These are phyloP conservation scores for Harrya chromipes DNA, from an alignment of 768 basidiomycete genomes.

Conservation along the genomic window DNA sequence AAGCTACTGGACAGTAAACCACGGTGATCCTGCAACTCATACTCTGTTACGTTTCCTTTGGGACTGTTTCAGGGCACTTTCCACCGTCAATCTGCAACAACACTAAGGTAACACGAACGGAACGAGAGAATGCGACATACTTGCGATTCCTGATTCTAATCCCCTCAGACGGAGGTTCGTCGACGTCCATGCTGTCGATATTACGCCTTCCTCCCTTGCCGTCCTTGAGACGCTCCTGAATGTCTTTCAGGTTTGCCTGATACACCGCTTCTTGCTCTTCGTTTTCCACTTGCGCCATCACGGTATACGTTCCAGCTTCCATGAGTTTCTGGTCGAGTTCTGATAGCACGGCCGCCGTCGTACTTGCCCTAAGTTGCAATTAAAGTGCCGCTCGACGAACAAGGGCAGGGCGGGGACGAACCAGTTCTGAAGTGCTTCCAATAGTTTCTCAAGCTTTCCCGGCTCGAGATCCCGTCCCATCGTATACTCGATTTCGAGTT, in stretches of 20 bases:
- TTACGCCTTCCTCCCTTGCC: slow-evolving; percentile 38
- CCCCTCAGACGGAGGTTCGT: slow-evolving; percentile 47
- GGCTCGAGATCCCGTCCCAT: slow-evolving; percentile 91
- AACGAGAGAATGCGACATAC: slow-evolving; percentile 37
- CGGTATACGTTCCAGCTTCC: slow-evolving; percentile 46
- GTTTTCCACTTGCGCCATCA: slow-evolving; percentile 38
- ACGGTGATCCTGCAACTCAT: slow-evolving; percentile 19
- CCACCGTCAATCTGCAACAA: slow-evolving; percentile 31
- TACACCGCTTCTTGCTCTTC: slow-evolving; percentile 55
- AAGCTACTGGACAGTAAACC: background rate
- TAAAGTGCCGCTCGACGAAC: background rate
- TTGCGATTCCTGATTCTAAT: slow-evolving; percentile 57
- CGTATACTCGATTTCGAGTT: slow-evolving; percentile 89
- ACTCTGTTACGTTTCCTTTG: slow-evolving; percentile 59
- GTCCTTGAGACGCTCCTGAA: slow-evolving; percentile 63
- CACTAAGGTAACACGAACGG: background rate
- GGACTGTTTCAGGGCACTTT: slow-evolving; percentile 44
- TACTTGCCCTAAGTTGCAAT: slow-evolving; percentile 53
- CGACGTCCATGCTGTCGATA: slow-evolving; percentile 60
- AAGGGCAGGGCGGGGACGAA: slow-evolving; percentile 30
- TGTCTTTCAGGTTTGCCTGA: slow-evolving; percentile 55
- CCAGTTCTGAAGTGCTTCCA: slow-evolving; percentile 67
- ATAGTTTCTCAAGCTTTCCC: slow-evolving; percentile 56
- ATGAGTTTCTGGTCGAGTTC: slow-evolving; percentile 72
- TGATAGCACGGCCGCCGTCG: slow-evolving; percentile 64